These are phyloP conservation scores for Botrytis byssoidea DNA, from an alignment of 2,329 filamentous ascomycete species.

Conservation along the genomic window DNA sequence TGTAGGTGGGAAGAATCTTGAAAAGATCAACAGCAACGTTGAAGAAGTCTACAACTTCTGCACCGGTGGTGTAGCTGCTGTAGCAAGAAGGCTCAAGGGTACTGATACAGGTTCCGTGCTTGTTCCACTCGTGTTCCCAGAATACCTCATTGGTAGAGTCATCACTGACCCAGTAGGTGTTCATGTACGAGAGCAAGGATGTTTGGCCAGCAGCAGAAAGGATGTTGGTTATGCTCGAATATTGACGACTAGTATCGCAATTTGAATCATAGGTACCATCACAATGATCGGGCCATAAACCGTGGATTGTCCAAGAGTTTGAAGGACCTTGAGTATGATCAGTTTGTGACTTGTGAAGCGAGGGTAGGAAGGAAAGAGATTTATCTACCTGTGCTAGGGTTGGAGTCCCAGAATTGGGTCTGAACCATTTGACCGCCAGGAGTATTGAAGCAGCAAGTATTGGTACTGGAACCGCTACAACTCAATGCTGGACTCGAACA, in stretches of 20 bases:
- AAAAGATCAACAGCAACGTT: conserved; percentile 43
- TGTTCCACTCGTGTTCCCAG: conserved; percentile 74
- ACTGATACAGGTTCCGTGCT: conserved; percentile 71
- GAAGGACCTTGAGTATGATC: conserved; percentile 42
- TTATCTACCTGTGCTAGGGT: conserved; percentile 49
- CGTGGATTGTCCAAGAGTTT: conserved; percentile 72
- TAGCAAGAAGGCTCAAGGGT: conserved; percentile 69
- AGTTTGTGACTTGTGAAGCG: neutral
- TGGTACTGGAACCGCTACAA: conserved; percentile 56
- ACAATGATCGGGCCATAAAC: conserved; percentile 64
- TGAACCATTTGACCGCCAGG: conserved; percentile 69
- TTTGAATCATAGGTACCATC: conserved; percentile 65
- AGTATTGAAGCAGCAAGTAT: conserved; percentile 73
- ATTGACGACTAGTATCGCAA: conserved; percentile 62
- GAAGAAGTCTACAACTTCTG: conserved; percentile 57
- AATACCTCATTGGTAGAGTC: conserved; percentile 61
- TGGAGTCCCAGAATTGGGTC: conserved; percentile 76
- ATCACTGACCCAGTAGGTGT: conserved; percentile 61
- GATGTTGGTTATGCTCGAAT: conserved; percentile 64
- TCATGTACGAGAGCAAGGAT: conserved; percentile 64
- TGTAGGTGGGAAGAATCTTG: conserved; percentile 63
- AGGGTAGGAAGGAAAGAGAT: neutral
- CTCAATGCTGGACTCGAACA: conserved; percentile 32
- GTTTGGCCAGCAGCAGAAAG: conserved; percentile 53
- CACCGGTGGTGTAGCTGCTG: conserved; percentile 36